phyloP scores from a whole-genome alignment of 1,284 basidiomycete species.

The Cronartium ribicola region DNA sequence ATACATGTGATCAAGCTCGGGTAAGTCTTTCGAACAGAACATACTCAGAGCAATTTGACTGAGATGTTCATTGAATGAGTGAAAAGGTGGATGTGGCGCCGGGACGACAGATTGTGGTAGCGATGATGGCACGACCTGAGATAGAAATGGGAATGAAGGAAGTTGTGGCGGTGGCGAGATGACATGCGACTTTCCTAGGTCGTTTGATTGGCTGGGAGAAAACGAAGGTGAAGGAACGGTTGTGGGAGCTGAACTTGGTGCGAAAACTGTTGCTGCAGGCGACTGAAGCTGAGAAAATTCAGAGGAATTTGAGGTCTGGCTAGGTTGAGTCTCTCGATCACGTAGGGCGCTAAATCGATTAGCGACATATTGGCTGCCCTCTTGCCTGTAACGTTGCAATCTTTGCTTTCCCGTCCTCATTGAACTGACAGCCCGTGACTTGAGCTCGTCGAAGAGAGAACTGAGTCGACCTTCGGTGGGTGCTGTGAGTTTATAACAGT shows the following conservation, averaged over 20 bases:
- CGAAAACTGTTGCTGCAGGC: neutral
- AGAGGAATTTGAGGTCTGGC: neutral
- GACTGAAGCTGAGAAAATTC: neutral
- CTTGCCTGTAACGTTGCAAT: slow-evolving; percentile 27
- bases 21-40: slow-evolving; percentile 23
- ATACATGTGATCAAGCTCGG: slow-evolving; percentile 23
- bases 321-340: slow-evolving; percentile 1
- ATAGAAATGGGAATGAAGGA: neutral
- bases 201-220: neutral
- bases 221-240: neutral
- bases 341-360: slow-evolving; percentile 34
- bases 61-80: slow-evolving; percentile 37
- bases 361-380: slow-evolving; percentile 19
- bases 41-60: slow-evolving; percentile 39
- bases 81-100: slow-evolving; percentile 23
- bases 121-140: neutral
- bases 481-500: slow-evolving; percentile 6
- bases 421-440: neutral
- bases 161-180: slow-evolving; percentile 3
- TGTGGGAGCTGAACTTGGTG: slow-evolving; percentile 7
- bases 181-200: neutral
- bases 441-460: slow-evolving; percentile 16
- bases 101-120: slow-evolving; percentile 4
- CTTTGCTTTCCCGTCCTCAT: neutral
- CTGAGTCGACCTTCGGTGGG: neutral